A percentile compares a stretch with the other conserved stretches of the same genome.
Conservation (phyloP, 2,329 filamentous ascomycete genomes). For the Diaporthe longicolla region DNA sequence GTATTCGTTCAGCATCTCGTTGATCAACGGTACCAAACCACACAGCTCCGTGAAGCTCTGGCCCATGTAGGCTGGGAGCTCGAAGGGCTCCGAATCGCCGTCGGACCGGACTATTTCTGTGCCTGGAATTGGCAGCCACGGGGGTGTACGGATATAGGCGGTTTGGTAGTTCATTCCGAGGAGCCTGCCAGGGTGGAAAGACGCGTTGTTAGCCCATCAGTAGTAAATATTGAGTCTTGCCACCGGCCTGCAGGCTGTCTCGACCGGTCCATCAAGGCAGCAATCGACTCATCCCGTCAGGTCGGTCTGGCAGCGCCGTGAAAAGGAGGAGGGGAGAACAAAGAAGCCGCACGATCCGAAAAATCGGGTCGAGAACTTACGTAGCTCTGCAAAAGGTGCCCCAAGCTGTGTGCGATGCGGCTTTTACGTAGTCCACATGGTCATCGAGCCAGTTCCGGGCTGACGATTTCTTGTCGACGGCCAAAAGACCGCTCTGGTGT, state of each 20-base stretch:
- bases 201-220: background rate
- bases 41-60: slow-evolving; percentile 43
- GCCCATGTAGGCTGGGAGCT: slow-evolving; percentile 43
- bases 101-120: slow-evolving; percentile 22
- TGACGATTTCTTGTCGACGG: slow-evolving; percentile 17
- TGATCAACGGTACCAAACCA: slow-evolving; percentile 41
- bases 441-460: slow-evolving; percentile 40
- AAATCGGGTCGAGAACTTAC: slow-evolving; percentile 20
- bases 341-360: too few relatives aligned
- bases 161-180: slow-evolving; percentile 37
- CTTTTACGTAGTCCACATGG: slow-evolving; percentile 34
- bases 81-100: slow-evolving; percentile 30
- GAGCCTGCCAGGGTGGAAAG: background rate
- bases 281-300: too few relatives aligned
- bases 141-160: slow-evolving; percentile 18
- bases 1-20: slow-evolving; percentile 37
- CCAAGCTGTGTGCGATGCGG: slow-evolving; percentile 41
- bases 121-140: slow-evolving; percentile 39
- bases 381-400: slow-evolving; percentile 40
- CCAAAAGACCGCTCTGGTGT: slow-evolving; percentile 36
- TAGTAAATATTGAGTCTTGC: background rate
- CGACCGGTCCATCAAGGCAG: too few relatives aligned
- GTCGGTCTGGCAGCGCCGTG: too few relatives aligned
- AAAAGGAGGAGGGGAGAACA: too few relatives aligned
- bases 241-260: background rate